Conservation (phyloP, 805 yeast genomes). For the Hermanozyma aechmeae region DNA sequence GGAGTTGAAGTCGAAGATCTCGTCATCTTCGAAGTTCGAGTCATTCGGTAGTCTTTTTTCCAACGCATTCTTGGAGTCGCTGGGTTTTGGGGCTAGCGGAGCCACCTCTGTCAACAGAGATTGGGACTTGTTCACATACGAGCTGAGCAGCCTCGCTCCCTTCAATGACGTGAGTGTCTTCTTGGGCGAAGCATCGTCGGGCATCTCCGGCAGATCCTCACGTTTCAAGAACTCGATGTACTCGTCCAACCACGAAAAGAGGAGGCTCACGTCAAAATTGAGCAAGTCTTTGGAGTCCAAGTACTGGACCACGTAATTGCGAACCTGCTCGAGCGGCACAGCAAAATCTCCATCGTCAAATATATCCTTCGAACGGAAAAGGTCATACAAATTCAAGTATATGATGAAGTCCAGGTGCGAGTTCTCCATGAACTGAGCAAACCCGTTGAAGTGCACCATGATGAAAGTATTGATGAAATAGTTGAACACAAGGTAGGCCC, state of each 20-base stretch:
- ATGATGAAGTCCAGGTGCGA: constrained; percentile 31
- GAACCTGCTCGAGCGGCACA: constrained; percentile 12
- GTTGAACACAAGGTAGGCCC: constrained; percentile 31
- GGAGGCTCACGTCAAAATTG: constrained; percentile 24
- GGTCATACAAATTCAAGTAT: constrained; percentile 32
- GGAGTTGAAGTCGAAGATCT: neutral
- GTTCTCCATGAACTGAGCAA: constrained; percentile 27
- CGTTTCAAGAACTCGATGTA: constrained; percentile 28
- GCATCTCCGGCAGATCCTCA: constrained; percentile 10
- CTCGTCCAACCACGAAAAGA: constrained; percentile 29
- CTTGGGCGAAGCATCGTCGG: too few species aligned
- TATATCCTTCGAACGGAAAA: constrained; percentile 23
- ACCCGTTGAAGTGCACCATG: constrained; percentile 34
- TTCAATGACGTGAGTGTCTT: too few species aligned
- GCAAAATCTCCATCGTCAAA: constrained; percentile 12
- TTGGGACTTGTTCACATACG: neutral
- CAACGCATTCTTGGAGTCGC: too few species aligned
- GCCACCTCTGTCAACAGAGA: neutral
- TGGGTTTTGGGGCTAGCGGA: neutral
- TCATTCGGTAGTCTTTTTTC: neutral
- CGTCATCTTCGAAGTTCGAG: neutral
- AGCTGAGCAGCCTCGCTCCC: neutral
- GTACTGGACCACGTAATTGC: constrained; percentile 18
- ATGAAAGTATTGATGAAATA: constrained; percentile 34
- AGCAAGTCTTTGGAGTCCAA: constrained; percentile 20